Evolutionary conservation across 345 rosid species (phyloP).

Genomic region (Turritis glabra): DNA sequence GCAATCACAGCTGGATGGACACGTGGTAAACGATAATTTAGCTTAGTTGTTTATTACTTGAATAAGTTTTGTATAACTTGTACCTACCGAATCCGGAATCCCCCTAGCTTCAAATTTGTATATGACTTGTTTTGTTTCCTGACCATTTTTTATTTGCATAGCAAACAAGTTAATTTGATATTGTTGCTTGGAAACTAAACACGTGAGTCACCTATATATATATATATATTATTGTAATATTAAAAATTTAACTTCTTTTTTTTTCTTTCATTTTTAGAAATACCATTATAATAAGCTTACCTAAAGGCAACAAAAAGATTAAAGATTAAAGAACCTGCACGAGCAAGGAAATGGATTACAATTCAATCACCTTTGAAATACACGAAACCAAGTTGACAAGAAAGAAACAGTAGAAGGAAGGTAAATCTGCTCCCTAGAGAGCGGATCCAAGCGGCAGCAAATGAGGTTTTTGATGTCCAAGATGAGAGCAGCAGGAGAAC

Average conservation of each 20-base stretch:
- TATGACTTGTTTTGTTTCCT: conserved; percentile 14
- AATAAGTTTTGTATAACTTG: conserved; percentile 13
- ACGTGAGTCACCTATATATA: neutral
- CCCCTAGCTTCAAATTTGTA: neutral
- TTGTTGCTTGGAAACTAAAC: neutral
- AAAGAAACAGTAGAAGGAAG: too few species aligned
- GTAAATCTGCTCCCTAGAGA: too few species aligned
- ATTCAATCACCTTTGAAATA: too few species aligned
- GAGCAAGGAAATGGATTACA: too few species aligned
- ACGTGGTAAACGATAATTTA: conserved; percentile 23
- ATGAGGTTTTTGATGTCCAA: too few species aligned
- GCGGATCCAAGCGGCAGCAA: too few species aligned
- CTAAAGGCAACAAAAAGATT: too few species aligned
- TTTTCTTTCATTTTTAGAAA: too few species aligned
- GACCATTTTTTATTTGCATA: neutral
- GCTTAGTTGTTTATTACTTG: neutral
- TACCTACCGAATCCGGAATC: conserved; percentile 28
- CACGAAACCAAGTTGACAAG: too few species aligned
- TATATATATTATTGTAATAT: neutral
- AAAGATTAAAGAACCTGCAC: too few species aligned
- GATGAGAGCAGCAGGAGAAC: too few species aligned
- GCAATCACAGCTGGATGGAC: conserved; percentile 24
- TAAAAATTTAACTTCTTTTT: neutral
- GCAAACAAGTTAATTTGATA: neutral
- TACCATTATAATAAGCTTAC: too few species aligned